Conservation (phyloP, 345 rosid species). For the Corchorus olitorius region DNA sequence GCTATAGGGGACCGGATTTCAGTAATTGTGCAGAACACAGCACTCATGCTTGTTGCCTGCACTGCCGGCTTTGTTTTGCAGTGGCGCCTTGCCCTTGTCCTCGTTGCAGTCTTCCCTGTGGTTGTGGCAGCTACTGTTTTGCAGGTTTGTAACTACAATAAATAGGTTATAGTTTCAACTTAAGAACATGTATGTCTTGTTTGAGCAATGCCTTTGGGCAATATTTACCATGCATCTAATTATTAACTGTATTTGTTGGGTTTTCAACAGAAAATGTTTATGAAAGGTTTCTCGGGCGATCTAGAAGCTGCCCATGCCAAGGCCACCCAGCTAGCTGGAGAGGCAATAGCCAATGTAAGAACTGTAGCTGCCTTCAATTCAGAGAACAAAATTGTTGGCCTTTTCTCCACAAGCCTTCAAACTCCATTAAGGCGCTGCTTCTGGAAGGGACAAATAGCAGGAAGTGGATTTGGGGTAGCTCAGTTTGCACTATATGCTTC, state of each 20-base stretch:
- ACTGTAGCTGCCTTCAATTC: slow-evolving; percentile 98
- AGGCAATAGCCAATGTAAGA: slow-evolving; percentile 93
- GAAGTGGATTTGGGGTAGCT: slow-evolving; percentile 94
- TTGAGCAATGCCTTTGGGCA: background rate
- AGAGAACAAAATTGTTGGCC: slow-evolving; percentile 79
- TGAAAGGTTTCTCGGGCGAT: slow-evolving; percentile 97
- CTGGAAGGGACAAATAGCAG: slow-evolving; percentile 99
- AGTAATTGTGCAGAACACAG: slow-evolving; percentile 93
- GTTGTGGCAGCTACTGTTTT: slow-evolving; percentile 98
- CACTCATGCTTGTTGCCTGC: slow-evolving; percentile 94
- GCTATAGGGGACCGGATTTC: slow-evolving; percentile 98
- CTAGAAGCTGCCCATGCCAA: slow-evolving; percentile 92
- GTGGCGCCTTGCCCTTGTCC: slow-evolving; percentile 98
- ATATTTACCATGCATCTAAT: background rate
- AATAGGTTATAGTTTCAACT: background rate
- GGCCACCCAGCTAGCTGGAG: slow-evolving; percentile 95
- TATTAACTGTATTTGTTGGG: slow-evolving; percentile 4
- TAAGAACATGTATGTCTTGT: background rate
- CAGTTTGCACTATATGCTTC: slow-evolving; percentile 93
- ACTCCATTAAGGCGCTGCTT: slow-evolving; percentile 82
- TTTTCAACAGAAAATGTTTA: slow-evolving; percentile 88
- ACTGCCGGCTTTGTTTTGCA: slow-evolving; percentile 96
- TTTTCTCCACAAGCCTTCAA: slow-evolving; percentile 78
- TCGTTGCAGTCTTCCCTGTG: slow-evolving; percentile 88
- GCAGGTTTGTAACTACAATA: slow-evolving; percentile 61